Evolutionary conservation across 371 early-diverging fungal species (phyloP).

Genomic region (Thermomucor indicae-seudaticae): DNA sequence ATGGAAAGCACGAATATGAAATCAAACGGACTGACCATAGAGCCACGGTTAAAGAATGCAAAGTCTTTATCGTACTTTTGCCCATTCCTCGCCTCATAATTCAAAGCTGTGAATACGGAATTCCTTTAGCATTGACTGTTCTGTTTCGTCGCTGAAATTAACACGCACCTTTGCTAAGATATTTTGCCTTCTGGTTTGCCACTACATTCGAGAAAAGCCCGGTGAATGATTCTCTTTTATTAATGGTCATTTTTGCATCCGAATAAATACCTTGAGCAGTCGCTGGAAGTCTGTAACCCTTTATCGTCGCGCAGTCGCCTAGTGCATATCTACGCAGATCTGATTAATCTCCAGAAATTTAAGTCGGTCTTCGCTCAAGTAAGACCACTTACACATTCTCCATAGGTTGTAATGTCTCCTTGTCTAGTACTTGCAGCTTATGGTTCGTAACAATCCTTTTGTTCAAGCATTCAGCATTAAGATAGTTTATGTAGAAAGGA

Average conservation of each 20-base stretch:
- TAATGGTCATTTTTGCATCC: neutral
- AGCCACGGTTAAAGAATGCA: conserved; percentile 28
- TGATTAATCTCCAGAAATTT: conserved; percentile 1
- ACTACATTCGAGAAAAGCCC: conserved; percentile 31
- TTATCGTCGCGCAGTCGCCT: conserved; percentile 78
- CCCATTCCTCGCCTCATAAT: conserved; percentile 17
- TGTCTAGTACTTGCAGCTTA: conserved; percentile 58
- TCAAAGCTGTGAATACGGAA: conserved; percentile 20
- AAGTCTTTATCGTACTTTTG: conserved; percentile 18
- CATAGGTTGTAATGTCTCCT: conserved; percentile 32
- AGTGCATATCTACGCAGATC: conserved; percentile 55
- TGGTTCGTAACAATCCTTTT: conserved; percentile 61
- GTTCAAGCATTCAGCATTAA: too few relatives aligned
- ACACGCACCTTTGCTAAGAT: conserved; percentile 44
- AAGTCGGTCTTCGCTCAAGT: neutral
- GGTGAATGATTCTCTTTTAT: neutral
- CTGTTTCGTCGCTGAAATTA: neutral
- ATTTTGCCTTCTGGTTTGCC: conserved; percentile 76
- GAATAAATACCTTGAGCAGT: conserved; percentile 62
- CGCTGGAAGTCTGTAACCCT: conserved; percentile 60
- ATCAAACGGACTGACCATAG: conserved; percentile 13
- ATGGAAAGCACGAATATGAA: neutral
- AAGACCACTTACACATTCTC: conserved; percentile 33
- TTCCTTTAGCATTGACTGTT: neutral
- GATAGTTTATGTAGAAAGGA: too few relatives aligned